Evolutionary conservation across 2,329 filamentous ascomycete species (phyloP).

Genomic region (Diaporthe eres): DNA sequence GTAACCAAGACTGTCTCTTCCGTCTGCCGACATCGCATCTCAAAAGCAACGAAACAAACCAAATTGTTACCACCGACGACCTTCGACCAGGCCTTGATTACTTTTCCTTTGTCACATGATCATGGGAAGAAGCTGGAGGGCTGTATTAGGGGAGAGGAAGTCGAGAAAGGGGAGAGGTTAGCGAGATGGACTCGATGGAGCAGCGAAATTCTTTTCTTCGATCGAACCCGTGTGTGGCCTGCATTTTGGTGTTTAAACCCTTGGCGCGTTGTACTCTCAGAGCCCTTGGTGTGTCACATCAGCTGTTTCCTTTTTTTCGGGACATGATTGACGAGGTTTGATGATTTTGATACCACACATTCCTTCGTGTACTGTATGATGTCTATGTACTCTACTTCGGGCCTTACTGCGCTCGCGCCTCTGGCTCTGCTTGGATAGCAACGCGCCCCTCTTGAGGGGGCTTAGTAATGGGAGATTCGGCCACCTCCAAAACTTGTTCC

Average conservation of each 20-base stretch:
- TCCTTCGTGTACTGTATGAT: constrained; percentile 43
- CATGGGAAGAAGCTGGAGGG: constrained; percentile 33
- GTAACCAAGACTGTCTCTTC: constrained; percentile 38
- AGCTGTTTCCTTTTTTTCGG: constrained; percentile 32
- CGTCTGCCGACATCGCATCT: constrained; percentile 45
- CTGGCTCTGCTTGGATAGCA: constrained; percentile 45
- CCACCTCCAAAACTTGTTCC: constrained; percentile 49
- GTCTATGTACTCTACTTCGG: constrained; percentile 36
- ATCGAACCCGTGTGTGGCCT: constrained; percentile 43
- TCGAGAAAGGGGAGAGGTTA: constrained; percentile 8
- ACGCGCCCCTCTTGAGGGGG: constrained; percentile 50
- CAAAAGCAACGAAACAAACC: constrained; percentile 30
- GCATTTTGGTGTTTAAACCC: constrained; percentile 41
- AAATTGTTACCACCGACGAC: constrained; percentile 34
- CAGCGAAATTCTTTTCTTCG: constrained; percentile 33
- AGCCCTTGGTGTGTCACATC: constrained; percentile 31
- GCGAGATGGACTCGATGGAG: constrained; percentile 42
- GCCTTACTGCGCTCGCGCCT: constrained; percentile 45
- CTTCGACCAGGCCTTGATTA: constrained; percentile 35
- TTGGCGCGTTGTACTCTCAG: constrained; percentile 44
- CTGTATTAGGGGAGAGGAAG: constrained; percentile 36
- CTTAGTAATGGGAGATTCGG: constrained; percentile 56
- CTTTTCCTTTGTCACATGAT: constrained; percentile 45
- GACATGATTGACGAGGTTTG: constrained; percentile 47
- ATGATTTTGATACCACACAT: constrained; percentile 40